Evolutionary conservation across 75 land plant species (phyloP).

Genomic region (Selaginella tamariscina): DNA sequence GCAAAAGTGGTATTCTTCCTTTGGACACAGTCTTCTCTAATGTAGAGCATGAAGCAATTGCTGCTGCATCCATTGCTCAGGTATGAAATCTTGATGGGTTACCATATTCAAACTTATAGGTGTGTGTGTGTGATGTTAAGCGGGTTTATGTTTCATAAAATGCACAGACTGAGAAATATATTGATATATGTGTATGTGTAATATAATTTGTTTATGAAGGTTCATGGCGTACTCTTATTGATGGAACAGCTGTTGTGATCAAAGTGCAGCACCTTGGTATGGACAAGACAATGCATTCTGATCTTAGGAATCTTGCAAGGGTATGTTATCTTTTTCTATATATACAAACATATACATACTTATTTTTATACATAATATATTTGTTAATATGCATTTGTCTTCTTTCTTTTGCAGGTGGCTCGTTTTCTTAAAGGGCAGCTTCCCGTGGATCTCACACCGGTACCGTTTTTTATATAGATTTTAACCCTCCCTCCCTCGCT

Average conservation of each 20-base stretch:
- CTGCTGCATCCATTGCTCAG: conserved; percentile 41
- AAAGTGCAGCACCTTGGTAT: conserved; percentile 38
- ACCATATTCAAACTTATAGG: neutral
- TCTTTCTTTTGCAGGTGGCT: conserved; percentile 24
- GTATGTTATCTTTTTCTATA: conserved; percentile 15
- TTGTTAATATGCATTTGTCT: neutral
- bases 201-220: conserved; percentile 17
- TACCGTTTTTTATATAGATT: no score
- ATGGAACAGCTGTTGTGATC: conserved; percentile 27
- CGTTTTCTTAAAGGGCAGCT: conserved; percentile 36
- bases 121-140: no score
- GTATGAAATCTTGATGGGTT: no score
- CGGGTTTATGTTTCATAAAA: no score
- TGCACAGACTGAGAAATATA: no score
- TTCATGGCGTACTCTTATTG: conserved; percentile 28
- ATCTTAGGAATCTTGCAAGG: conserved; percentile 37
- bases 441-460: conserved; percentile 36
- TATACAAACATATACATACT: no score
- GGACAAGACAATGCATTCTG: conserved; percentile 34
- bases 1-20: conserved; percentile 16
- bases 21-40: conserved; percentile 25
- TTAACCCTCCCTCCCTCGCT: no score
- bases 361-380: no score
- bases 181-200: no score
- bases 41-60: conserved; percentile 26